Evolutionary conservation across 108 stramenopile species (phyloP).

Genomic region (Epithemia pelagica): DNA sequence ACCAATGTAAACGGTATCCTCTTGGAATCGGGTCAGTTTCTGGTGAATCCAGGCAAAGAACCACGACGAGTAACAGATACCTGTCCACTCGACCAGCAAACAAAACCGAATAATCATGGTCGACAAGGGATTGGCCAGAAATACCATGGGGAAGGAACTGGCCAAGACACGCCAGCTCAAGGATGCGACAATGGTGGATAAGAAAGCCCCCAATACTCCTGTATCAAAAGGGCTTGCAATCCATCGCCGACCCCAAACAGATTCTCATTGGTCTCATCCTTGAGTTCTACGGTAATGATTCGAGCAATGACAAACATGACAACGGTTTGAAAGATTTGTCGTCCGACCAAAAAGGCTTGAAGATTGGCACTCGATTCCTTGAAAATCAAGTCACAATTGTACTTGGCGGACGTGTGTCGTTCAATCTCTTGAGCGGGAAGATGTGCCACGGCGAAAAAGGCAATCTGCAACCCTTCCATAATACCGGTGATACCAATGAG

Average conservation of each 20-base stretch:
- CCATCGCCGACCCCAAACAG: slow-evolving; percentile 57
- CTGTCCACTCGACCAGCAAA: slow-evolving; percentile 44
- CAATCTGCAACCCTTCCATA: too few species aligned
- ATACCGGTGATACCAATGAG: slow-evolving; percentile 53
- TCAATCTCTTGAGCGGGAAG: slow-evolving; percentile 43
- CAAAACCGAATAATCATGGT: slow-evolving; percentile 38
- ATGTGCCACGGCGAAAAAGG: slow-evolving; percentile 67
- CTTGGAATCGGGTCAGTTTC: too few species aligned
- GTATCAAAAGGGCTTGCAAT: slow-evolving; percentile 49
- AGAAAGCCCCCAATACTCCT: slow-evolving; percentile 57
- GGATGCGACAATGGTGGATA: slow-evolving; percentile 63
- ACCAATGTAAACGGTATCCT: too few species aligned
- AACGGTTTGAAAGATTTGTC: too few species aligned
- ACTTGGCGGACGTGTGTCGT: slow-evolving; percentile 35
- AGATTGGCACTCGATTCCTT: slow-evolving; percentile 33
- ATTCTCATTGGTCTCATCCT: slow-evolving; percentile 19
- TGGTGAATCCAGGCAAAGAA: too few species aligned
- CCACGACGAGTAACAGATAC: too few species aligned
- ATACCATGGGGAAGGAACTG: slow-evolving; percentile 50
- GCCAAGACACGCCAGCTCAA: slow-evolving; percentile 65
- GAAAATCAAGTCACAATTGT: slow-evolving; percentile 48
- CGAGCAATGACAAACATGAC: slow-evolving; percentile 67
- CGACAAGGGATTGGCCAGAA: slow-evolving; percentile 51
- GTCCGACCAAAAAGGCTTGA: slow-evolving; percentile 61
- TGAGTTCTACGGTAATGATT: slow-evolving; percentile 44